Base-by-base conservation (phyloP, 768 basidiomycete species). In the Paxillus involutus region DNA sequence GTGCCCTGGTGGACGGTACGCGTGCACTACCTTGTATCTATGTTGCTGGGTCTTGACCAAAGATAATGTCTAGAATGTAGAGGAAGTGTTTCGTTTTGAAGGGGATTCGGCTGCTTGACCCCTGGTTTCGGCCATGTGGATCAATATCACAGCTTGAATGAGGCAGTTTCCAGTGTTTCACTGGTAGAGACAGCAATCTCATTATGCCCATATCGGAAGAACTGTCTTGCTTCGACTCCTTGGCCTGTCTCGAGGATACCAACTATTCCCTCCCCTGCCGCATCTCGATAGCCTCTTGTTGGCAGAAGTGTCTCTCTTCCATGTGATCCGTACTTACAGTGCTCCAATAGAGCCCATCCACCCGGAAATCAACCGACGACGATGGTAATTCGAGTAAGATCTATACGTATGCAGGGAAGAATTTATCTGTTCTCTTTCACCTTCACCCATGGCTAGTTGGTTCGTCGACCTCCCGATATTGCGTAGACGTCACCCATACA, bases 41-140 rank as follows among this genome's bases (percentile, higher is more conserved):
- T 6, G 2, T 24, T 5, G 16, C 10, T 8, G 6, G 29, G 30
- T 40, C 21, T 55, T 59, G 16, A 54, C 2, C 48, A 14, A 51
- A 2, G 16, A 30, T 59, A 21, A 44, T 24, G 11, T 14, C 35
- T 50, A 81, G 80, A 74, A 77, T 29, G 58, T 80, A 33, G 81
- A 86, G 57, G 86, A 89, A 64, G 86, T 89, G 2, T 90, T 89
- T 63, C 71, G 86, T 48, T 85, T 88, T 63, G 87, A 88, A 36
- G 80, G 81, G 24, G 53, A 43, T 6, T 29, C 52, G 11, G 47
- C 58, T 3, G 17, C 47, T 51, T 59, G 50, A 68, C 9, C 29
- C 21, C 13, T 12, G 35, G 32, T 32, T 32, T 30, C 29, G 29
- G 29, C 29, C 12, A 11, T 12, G 12, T 33, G 10, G 7, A 12